Evolutionary conservation across 306 rosid species (phyloP), one percentile per base, ranked within the genome.

Genomic region (Quercus dentata): DNA sequence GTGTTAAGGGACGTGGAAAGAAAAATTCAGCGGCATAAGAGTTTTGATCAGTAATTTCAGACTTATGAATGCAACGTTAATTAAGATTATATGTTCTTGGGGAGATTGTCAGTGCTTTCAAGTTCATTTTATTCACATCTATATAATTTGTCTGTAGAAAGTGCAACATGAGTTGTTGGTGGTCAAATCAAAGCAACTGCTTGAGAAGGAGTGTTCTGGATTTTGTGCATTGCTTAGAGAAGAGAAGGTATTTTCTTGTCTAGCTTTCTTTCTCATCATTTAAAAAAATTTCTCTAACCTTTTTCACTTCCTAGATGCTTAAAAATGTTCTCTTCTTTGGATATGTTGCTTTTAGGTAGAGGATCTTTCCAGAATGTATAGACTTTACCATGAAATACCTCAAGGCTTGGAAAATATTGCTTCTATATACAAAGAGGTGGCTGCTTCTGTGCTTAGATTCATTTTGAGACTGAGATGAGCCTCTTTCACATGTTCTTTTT

Each of bases 201-300:
- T 94, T 58, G 99, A 94, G 64, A 94, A 94, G 86, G 97, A 94
- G 80, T 90, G 90, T 83, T 90, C 99, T 59, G 99, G 97, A 68
- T 90, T 95, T 78, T 95, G 90, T 79, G 92, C 99, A 33, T 85
- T 94, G 84, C 97, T 90, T 74, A 85, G 95, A 85, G 97, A 92
- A 57, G 95, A 92, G 76, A 92, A 90, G 95, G 98, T 94, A 88
- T 41, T 44, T 56, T 49, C 54, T 49, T 12, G 54, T 49, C 54
- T 49, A 49, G 54, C 54, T 49, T 49, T 11, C 54, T 46, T 9
- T 49, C 54, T 49, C 54, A 49, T 3, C 5, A 49, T 49, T 49
- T 12, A 12, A 49, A 49, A 49, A 49, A 49, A 0, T 12, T 49
- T 49, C 54, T 49, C 54, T 49, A 3, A 49, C 54, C 54, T 3